Evolutionary conservation across 305 asterid species (phyloP).

Genomic region (Solanum chacoense): DNA sequence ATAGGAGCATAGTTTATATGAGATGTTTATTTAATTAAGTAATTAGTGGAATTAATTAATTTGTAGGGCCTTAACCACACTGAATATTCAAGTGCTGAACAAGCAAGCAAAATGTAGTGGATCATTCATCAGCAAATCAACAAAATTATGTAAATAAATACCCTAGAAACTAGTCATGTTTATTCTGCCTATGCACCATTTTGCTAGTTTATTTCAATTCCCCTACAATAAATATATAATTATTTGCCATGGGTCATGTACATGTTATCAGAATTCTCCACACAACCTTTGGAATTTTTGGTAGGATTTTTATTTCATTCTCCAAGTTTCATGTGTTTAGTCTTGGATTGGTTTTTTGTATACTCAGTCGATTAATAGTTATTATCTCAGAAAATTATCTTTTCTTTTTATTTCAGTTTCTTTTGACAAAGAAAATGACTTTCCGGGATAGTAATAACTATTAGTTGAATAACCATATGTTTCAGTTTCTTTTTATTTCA

Average conservation of each 20-base stretch:
- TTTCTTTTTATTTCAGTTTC: fast-evolving
- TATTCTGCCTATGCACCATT: not conserved
- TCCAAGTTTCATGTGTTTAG: not conserved
- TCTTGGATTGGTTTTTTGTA: not conserved
- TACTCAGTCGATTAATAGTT: not conserved
- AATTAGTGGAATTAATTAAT: not conserved
- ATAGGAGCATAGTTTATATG: not conserved
- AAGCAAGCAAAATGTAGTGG: not conserved
- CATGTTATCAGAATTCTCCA: not conserved
- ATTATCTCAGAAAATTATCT: not conserved
- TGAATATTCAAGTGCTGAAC: not conserved
- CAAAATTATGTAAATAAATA: not conserved
- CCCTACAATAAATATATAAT: not conserved
- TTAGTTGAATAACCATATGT: not conserved
- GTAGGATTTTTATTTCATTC: not conserved
- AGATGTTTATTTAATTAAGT: not conserved
- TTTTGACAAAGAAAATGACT: not conserved
- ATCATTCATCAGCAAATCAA: not conserved
- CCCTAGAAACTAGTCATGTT: not conserved
- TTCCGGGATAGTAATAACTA: not conserved
- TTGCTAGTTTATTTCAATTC: not conserved
- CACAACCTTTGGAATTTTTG: not conserved
- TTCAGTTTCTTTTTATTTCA: no score
- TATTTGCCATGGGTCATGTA: not conserved
- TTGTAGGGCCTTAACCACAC: not conserved